Percentiles rank a stretch among this genome's conserved stretches.
These are phyloP conservation scores for Annulohypoxylon nitens DNA, from an alignment of 495 filamentous ascomycete species.

Conservation along the genomic window DNA sequence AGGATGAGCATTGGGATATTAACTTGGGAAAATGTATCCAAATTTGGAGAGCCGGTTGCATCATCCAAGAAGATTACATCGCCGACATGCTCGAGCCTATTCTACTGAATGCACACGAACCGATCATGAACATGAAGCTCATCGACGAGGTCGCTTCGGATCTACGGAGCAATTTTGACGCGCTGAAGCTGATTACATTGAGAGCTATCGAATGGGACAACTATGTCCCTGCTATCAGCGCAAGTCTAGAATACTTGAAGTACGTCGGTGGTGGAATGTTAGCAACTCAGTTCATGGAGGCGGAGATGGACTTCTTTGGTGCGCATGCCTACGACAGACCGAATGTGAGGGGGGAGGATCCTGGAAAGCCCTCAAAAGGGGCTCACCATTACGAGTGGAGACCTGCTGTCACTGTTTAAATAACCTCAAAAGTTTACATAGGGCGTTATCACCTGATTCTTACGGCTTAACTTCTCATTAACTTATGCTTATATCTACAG, in stretches of 20 bases:
- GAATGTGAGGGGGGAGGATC: constrained; percentile 51
- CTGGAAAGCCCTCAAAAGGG: constrained; percentile 63
- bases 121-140: constrained; percentile 46
- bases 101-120: constrained; percentile 27
- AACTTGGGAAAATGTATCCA: constrained; percentile 70
- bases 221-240: constrained; percentile 72
- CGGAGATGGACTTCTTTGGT: constrained; percentile 83
- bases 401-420: constrained; percentile 51
- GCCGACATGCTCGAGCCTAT: constrained; percentile 66
- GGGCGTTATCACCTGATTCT: neutral
- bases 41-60: constrained; percentile 81
- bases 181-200: constrained; percentile 69
- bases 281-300: constrained; percentile 80
- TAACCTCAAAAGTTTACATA: neutral
- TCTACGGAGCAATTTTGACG: constrained; percentile 63
- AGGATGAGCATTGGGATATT: constrained; percentile 73
- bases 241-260: constrained; percentile 78
- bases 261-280: constrained; percentile 59
- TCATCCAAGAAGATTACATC: constrained; percentile 78
- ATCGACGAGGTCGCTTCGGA: constrained; percentile 65
- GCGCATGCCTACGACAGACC: constrained; percentile 74
- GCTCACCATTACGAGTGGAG: constrained; percentile 72
- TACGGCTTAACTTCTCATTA: neutral
- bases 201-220: constrained; percentile 71
- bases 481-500: neutral